Base-by-base conservation (phyloP, 306 rosid genomes). In the Geum urbanum region DNA sequence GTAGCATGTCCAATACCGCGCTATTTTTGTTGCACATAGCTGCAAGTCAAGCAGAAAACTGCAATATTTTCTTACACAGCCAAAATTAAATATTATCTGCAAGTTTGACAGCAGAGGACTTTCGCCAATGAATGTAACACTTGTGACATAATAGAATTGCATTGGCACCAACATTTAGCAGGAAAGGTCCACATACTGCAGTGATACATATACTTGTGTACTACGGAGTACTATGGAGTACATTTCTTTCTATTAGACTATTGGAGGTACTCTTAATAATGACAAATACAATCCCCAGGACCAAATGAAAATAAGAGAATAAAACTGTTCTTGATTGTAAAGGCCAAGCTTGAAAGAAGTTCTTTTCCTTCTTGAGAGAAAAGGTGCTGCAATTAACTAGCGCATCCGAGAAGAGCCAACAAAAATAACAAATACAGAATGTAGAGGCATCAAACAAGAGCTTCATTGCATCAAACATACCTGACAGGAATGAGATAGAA, bases 11-110 rank as follows among this genome's bases (percentile, higher is more conserved):
- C 80, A 81, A 86, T 53, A 91, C 91, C 79, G 83, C 84, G 86
- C 99, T 87, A 20, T 91, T 89, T 83, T 89, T 91, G 85, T 91
- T 94, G 80, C 99, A 94, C 48, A 87, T 87, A 67, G 89, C 97
- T 94, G 92, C 87, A 85, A 44, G 63, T 77, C 72, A 79, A 82
- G 66, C 56, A 75, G 70, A 74, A 70, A 64, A 75, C 10, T n/a
- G 0, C 3, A 18, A 24, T 39, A 53, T 55, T 58, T 65, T 56
- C 16, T 43, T 11, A 50, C 66, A 77, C 35, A 19, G 63, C 22
- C 19, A 7, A 68, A 37, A 44, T 27, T 2, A 18, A 47, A 19
- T 10, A 35, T 18, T 9, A 12, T 7, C 32, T 67, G 16, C 18
- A 35, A 35, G 20, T 67, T 51, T n/a, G 40, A 67, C 50, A n/a